Evolutionary conservation across 225 moss, liverwort and hornwort species (phyloP), one percentile per base, ranked within the genome.

Genomic region (Takakia lepidozioides): DNA sequence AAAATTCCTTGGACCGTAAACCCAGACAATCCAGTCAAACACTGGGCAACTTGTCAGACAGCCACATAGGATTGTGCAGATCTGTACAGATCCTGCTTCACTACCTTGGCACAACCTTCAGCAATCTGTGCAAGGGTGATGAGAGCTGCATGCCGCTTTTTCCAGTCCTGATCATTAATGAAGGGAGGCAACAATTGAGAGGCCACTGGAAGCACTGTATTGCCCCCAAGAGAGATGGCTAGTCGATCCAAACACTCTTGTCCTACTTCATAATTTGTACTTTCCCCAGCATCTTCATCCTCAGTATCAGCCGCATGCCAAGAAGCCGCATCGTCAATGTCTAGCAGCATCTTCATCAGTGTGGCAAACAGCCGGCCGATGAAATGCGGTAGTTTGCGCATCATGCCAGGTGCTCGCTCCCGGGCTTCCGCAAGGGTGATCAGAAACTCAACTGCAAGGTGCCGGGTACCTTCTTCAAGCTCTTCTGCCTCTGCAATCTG

Each of bases 341-440:
- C 98, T 30, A 91, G 55, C 26, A 98, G 66, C 98, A 98, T 98
- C 38, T 83, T 88, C 85, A 87, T 91, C 14, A 98, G 70, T 16
- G 68, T 74, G 20, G 78, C 87, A 29, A 98, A 91, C 23, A 98
- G 76, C 43, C 91, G 69, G 24, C 75, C 81, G 8, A 83, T 87
- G 24, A 78, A 83, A 5, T 87, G 87, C 19, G 98, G 91, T 10
- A 91, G 63, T 64, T 88, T 98, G 36, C 91, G 75, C 98, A 98
- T 98, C 98, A 98, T 98, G 57, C 98, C 98, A 20, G 98, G 91
- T 45, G 98, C 91, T 28, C 91, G 75, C 55, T 98, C 91, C 60
- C 98, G 78, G 16, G 91, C 98, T 60, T 98, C 91, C 1, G 91
- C 85, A 37, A 98, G 66, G 14, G 91, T 91, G 55, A 98, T 98